Evolutionary conservation across 495 filamentous ascomycete genomes (phyloP).

Genomic region (Immersiella caudata): DNA sequence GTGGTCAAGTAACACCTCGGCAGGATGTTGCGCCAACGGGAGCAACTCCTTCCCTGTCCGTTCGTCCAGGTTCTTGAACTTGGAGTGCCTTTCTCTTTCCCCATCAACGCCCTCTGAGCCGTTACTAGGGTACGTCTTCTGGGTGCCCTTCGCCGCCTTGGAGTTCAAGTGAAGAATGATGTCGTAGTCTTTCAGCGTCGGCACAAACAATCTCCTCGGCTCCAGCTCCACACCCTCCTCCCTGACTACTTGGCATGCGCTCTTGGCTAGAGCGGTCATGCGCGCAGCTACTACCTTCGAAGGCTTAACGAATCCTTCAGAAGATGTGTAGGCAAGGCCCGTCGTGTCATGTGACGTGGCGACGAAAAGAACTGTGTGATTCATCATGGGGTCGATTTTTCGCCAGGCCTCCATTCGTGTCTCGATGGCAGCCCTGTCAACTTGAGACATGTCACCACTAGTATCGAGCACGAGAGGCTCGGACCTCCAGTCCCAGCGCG

Average conservation of each 20-base stretch:
- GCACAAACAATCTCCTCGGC: slow-evolving; percentile 64
- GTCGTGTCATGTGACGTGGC: slow-evolving; percentile 76
- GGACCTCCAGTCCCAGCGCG: slow-evolving; percentile 88
- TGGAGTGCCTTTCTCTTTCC: slow-evolving; percentile 28
- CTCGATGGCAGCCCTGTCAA: slow-evolving; percentile 61
- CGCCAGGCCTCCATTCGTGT: slow-evolving; percentile 78
- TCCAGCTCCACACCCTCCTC: slow-evolving; percentile 61
- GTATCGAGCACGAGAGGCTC: slow-evolving; percentile 82
- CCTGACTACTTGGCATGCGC: slow-evolving; percentile 63
- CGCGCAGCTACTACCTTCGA: slow-evolving; percentile 81
- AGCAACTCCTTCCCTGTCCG: slow-evolving; percentile 38
- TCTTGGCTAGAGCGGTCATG: slow-evolving; percentile 77
- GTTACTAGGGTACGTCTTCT: slow-evolving; percentile 29
- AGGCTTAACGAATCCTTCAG: slow-evolving; percentile 52
- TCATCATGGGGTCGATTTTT: slow-evolving; percentile 85
- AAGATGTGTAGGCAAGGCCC: slow-evolving; percentile 79
- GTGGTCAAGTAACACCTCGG: slow-evolving; percentile 58
- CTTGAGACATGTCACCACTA: slow-evolving; percentile 54
- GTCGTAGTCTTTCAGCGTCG: slow-evolving; percentile 75
- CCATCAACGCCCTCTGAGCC: slow-evolving; percentile 26
- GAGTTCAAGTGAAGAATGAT: slow-evolving; percentile 73
- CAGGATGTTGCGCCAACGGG: slow-evolving; percentile 52
- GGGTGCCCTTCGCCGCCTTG: slow-evolving; percentile 43
- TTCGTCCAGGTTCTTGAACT: slow-evolving; percentile 75
- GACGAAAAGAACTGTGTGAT: slow-evolving; percentile 76